Conservation (phyloP, 2,329 filamentous ascomycete species). For the Truncatella angustata region DNA sequence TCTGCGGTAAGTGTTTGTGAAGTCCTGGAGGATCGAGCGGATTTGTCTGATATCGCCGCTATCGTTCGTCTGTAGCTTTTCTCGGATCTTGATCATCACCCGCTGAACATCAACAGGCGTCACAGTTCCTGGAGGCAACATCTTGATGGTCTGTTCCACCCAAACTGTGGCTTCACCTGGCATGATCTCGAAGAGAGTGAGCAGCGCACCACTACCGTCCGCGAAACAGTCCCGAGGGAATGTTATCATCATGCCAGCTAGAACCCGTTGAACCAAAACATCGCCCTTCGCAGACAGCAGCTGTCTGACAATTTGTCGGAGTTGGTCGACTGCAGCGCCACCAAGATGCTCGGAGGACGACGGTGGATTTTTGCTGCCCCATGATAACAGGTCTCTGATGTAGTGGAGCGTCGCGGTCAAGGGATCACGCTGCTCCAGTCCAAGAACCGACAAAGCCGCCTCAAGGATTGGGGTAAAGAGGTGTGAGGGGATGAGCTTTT, state of each 20-base stretch:
- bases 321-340: slow-evolving; percentile 61
- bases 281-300: slow-evolving; percentile 71
- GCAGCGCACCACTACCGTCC: slow-evolving; percentile 88
- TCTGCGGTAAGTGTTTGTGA: slow-evolving; percentile 90
- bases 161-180: slow-evolving; percentile 77
- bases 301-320: slow-evolving; percentile 70
- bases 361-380: slow-evolving; percentile 74
- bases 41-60: slow-evolving; percentile 68
- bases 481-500: slow-evolving; percentile 74
- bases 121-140: slow-evolving; percentile 81
- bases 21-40: slow-evolving; percentile 85
- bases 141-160: slow-evolving; percentile 79
- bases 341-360: slow-evolving; percentile 54
- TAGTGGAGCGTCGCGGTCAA: slow-evolving; percentile 91
- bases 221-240: slow-evolving; percentile 96
- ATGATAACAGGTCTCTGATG: slow-evolving; percentile 84
- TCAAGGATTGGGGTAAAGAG: slow-evolving; percentile 82
- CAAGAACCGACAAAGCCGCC: slow-evolving; percentile 81
- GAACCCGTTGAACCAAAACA: slow-evolving; percentile 77
- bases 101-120: slow-evolving; percentile 77
- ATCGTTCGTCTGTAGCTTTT: slow-evolving; percentile 68
- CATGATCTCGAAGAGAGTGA: slow-evolving; percentile 84
- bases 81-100: slow-evolving; percentile 76
- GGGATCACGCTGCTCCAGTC: slow-evolving; percentile 87
- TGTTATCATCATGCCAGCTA: slow-evolving; percentile 99